Evolutionary conservation across 1,139 yeast species (phyloP), one percentile per base, ranked within the genome.

Genomic region (Candida tropicalis): DNA sequence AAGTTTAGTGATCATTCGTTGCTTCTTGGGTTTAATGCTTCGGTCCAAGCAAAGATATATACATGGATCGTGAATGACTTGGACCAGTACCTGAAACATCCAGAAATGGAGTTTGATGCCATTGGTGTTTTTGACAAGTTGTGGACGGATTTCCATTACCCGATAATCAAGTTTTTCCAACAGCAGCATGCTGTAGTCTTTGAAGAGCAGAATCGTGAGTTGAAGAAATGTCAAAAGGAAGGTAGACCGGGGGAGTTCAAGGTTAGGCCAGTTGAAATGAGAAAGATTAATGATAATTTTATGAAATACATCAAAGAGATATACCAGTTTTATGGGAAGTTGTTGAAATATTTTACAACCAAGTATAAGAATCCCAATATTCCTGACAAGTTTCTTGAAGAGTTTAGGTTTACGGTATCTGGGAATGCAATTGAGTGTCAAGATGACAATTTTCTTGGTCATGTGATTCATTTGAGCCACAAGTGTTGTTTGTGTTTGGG

Each of bases 121-220:
- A 62, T 67, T 23, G 57, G 58, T 16, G 60, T 56, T 18, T 60
- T 83, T 18, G 84, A 80, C 38, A 52, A 59, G 5, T 58, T 81
- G 16, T 84, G 90, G 90, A 57, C 68, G 20, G 78, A 79, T 12
- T 74, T 84, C 53, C 85, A 82, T 53, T 81, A 82, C 52, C 88
- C 88, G 0, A 73, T 80, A 1, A 71, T 83, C 47, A 82, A 81
- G 50, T 75, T 73, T 56, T 82, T 70, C 50, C 77, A 74, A 51
- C 51, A 56, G 9, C 73, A 66, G 39, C 79, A 76, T 54, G 64
- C 65, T 5, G 54, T 53, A 2, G 51, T 68, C 23, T 65, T 51
- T 35, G 48, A 54, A 17, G 56, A 56, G 15, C 45, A 52, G 9
- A 35, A 53, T 42, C 39, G 41, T 5, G 50, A 51, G 2, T 52